These are phyloP conservation scores for Solanum sejunctum DNA, from an alignment of 257 asterid genomes.

Conservation along the genomic window DNA sequence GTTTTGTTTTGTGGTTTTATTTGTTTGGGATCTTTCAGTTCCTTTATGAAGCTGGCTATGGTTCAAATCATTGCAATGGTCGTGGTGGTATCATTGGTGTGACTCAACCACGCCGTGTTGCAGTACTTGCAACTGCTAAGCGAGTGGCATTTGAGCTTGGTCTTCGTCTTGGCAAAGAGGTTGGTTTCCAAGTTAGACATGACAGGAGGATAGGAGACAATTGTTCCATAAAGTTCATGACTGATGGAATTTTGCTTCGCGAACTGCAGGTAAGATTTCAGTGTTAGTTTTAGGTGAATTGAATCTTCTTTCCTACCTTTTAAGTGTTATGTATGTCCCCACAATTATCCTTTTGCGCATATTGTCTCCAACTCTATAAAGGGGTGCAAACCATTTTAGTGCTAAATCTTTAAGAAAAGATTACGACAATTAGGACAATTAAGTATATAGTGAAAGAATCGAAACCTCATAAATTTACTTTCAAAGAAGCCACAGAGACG, in stretches of 20 bases:
- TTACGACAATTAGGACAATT: background rate
- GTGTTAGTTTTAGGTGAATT: background rate
- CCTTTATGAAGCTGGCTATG: constrained; percentile 88
- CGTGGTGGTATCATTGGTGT: constrained; percentile 84
- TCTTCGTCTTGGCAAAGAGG: constrained; percentile 73
- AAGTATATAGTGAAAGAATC: background rate
- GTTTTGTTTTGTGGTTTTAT: background rate
- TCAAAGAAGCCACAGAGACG: background rate
- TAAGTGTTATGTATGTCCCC: background rate
- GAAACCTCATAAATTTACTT: background rate
- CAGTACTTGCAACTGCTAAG: constrained; percentile 95
- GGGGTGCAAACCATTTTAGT: background rate
- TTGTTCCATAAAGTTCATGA: constrained; percentile 92
- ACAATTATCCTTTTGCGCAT: background rate
- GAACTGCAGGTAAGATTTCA: constrained; percentile 76
- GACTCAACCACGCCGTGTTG: constrained; percentile 97
- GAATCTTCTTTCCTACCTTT: background rate
- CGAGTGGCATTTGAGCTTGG: constrained; percentile 95
- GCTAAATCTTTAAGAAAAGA: background rate
- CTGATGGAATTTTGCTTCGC: constrained; percentile 95
- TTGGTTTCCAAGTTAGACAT: constrained; percentile 95
- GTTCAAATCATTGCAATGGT: constrained; percentile 26
- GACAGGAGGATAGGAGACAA: constrained; percentile 74
- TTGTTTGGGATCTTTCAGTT: constrained; percentile 42
- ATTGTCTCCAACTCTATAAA: background rate